Conservation (phyloP, 1,139 yeast genomes). For the Suhomyces coccinellae region DNA sequence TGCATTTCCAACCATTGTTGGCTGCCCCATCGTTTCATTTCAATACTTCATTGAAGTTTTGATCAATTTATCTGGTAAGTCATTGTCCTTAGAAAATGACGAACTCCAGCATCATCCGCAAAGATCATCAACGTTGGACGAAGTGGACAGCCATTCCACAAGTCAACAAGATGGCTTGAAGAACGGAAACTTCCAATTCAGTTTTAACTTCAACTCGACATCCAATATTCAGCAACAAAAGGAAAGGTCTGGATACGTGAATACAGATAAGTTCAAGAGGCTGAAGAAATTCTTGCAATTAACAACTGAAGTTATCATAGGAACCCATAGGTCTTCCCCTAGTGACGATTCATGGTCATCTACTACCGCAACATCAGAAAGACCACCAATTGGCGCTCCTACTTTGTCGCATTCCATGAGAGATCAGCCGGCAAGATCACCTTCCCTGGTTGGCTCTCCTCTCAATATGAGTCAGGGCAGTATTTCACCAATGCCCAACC, state of each 20-base stretch:
- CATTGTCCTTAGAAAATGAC: slow-evolving; percentile 37
- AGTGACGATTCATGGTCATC: neutral
- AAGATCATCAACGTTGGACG: slow-evolving; percentile 7
- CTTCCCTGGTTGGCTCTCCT: slow-evolving; percentile 7
- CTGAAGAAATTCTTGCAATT: slow-evolving; percentile 75
- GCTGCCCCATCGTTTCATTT: slow-evolving; percentile 73
- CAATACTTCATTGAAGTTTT: slow-evolving; percentile 84
- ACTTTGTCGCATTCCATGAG: no score
- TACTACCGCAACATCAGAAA: no score
- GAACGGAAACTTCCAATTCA: slow-evolving; percentile 24
- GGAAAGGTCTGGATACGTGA: slow-evolving; percentile 54
- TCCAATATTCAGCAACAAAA: slow-evolving; percentile 25
- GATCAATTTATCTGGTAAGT: slow-evolving; percentile 59
- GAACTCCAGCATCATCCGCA: slow-evolving; percentile 14
- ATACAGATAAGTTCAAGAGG: slow-evolving; percentile 75
- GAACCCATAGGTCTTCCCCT: slow-evolving; percentile 54
- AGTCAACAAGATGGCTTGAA: slow-evolving; percentile 20
- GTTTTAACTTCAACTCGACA: slow-evolving; percentile 25
- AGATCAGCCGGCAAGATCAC: slow-evolving; percentile 1
- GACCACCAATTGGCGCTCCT: no score
- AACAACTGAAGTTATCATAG: slow-evolving; percentile 76
- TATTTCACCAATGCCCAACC: slow-evolving; percentile 2
- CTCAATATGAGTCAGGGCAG: slow-evolving; percentile 5
- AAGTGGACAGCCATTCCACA: slow-evolving; percentile 15
- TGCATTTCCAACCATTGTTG: slow-evolving; percentile 79